These are phyloP conservation scores for Scutellaria baicalensis DNA, from an alignment of 257 asterid genomes.

Conservation along the genomic window DNA sequence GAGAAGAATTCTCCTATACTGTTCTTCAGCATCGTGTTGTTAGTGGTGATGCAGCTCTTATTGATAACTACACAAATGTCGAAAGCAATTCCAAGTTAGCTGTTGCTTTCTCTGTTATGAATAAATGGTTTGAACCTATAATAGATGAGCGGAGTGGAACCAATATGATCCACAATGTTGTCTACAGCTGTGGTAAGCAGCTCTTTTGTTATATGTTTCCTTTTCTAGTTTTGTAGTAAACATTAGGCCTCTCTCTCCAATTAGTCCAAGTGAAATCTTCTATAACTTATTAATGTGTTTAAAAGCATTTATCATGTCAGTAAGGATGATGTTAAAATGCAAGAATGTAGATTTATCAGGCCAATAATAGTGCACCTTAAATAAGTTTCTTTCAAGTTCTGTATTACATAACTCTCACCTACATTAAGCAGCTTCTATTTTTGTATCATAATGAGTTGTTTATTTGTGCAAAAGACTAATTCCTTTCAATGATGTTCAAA, in stretches of 20 bases:
- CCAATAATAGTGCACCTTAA: constrained; percentile 1
- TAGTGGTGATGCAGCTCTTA: constrained; percentile 25
- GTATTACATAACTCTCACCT: neutral
- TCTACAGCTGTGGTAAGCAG: constrained; percentile 59
- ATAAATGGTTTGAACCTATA: constrained; percentile 58
- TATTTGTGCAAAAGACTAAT: constrained; percentile 8
- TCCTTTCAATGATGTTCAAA: constrained; percentile 13
- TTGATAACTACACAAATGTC: constrained; percentile 27
- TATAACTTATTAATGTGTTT: neutral
- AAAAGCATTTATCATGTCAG: neutral
- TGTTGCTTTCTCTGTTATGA: constrained; percentile 54
- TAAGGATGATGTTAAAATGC: neutral
- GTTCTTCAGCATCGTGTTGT: constrained; percentile 52
- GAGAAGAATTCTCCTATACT: constrained; percentile 70
- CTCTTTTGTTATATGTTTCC: neutral
- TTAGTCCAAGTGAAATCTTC: neutral
- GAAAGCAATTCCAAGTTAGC: constrained; percentile 62
- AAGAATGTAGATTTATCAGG: constrained; percentile 2
- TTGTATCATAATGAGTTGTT: neutral
- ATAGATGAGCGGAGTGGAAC: constrained; percentile 57
- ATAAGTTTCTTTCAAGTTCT: neutral
- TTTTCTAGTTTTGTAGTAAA: neutral
- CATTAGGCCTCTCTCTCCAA: constrained; percentile 9
- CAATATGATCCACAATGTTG: constrained; percentile 56
- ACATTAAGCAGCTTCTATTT: neutral